Conservation (phyloP, 768 basidiomycete genomes). For the Boletellus emodensis region DNA sequence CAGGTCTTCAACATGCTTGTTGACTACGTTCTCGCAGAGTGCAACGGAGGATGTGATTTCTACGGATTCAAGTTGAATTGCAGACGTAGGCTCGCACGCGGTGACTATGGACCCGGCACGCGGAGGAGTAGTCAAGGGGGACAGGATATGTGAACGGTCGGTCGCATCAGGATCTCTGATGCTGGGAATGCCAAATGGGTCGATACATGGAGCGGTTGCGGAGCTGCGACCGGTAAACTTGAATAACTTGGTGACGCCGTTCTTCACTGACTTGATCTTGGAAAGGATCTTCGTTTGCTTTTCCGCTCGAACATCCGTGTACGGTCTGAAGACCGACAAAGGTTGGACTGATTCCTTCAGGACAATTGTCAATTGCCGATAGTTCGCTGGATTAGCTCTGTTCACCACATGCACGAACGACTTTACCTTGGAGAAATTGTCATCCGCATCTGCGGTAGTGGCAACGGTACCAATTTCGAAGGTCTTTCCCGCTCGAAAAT, state of each 20-base stretch:
- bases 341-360: not conserved
- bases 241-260: slow-evolving; percentile 15
- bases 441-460: not conserved
- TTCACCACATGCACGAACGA: slow-evolving; percentile 8
- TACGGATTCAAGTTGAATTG: not conserved
- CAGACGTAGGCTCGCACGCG: not conserved
- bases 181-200: not conserved
- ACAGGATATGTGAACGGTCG: not conserved
- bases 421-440: not conserved
- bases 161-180: not conserved
- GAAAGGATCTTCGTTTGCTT: slow-evolving; percentile 9
- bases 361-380: not conserved
- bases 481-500: not conserved
- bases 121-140: not conserved
- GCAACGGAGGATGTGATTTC: not conserved
- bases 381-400: not conserved
- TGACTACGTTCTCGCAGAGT: not conserved
- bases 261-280: slow-evolving; percentile 13
- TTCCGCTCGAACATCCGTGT: not conserved
- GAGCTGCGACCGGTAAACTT: slow-evolving; percentile 1
- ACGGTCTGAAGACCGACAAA: not conserved
- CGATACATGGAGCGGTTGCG: not conserved
- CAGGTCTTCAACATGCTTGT: not conserved
- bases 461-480: slow-evolving; percentile 8
- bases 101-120: not conserved